A percentile compares a stretch with the other conserved stretches of the same genome.
Conservation (phyloP, 352 stramenopile species). For the Pythium periplocum region DNA sequence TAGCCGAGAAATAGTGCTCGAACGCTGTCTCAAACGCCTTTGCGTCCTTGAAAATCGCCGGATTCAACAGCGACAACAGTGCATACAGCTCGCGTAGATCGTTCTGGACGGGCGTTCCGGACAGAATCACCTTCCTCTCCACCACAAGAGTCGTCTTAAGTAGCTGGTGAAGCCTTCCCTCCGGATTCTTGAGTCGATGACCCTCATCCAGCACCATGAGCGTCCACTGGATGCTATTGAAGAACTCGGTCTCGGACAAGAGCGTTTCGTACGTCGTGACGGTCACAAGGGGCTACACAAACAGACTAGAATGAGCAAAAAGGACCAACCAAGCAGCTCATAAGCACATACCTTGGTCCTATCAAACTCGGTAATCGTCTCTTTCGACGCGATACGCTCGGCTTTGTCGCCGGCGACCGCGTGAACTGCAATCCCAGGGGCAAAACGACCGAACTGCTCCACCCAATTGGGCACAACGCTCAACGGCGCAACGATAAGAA, state of each 20-base stretch:
- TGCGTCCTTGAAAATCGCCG: slow-evolving; percentile 69
- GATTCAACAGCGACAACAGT: slow-evolving; percentile 79
- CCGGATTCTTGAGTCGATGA: slow-evolving; percentile 86
- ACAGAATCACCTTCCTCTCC: slow-evolving; percentile 56
- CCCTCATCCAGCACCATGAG: slow-evolving; percentile 84
- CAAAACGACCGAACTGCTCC: slow-evolving; percentile 71
- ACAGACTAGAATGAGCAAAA: too few relatives aligned
- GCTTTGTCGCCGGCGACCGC: slow-evolving; percentile 56
- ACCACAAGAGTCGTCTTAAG: slow-evolving; percentile 33
- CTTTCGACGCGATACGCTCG: slow-evolving; percentile 21
- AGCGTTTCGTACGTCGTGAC: slow-evolving; percentile 77
- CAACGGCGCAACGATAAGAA: slow-evolving; percentile 62
- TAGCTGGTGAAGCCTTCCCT: slow-evolving; percentile 44
- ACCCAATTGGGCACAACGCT: slow-evolving; percentile 84
- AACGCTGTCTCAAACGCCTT: slow-evolving; percentile 49
- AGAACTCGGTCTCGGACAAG: slow-evolving; percentile 52
- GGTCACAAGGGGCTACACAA: slow-evolving; percentile 33
- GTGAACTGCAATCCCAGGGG: slow-evolving; percentile 41
- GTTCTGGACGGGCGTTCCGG: slow-evolving; percentile 88
- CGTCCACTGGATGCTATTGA: slow-evolving; percentile 38
- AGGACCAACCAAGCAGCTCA: too few relatives aligned
- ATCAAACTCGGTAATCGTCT: too few relatives aligned
- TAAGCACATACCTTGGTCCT: too few relatives aligned
- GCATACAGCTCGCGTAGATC: slow-evolving; percentile 79
- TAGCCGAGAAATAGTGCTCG: slow-evolving; percentile 58